Evolutionary conservation across 352 stramenopile genomes (phyloP).

Genomic region (Globisporangium splendens): DNA sequence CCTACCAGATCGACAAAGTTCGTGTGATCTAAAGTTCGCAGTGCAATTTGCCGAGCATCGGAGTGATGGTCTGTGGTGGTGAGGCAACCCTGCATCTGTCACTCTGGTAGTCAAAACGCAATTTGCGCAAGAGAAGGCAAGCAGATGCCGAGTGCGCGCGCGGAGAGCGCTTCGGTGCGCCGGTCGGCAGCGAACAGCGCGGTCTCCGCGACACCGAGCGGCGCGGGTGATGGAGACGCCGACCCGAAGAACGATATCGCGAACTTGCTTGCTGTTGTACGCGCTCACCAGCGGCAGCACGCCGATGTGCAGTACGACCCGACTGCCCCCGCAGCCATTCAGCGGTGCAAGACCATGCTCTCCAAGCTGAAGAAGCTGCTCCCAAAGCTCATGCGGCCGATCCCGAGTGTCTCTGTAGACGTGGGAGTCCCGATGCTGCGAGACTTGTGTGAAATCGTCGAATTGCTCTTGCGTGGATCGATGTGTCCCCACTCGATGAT

Average conservation of each 20-base stretch:
- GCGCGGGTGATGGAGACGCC: slow-evolving; percentile 11
- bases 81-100: background rate
- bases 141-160: slow-evolving; percentile 3
- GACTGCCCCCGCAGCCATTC: slow-evolving; percentile 26
- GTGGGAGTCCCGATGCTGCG: slow-evolving; percentile 36
- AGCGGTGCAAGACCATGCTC: slow-evolving; percentile 62
- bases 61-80: background rate
- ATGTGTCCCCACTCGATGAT: slow-evolving; percentile 60
- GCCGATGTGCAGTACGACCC: slow-evolving; percentile 39
- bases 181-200: background rate
- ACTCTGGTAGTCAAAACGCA: slow-evolving; percentile 4
- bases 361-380: slow-evolving; percentile 65
- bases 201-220: slow-evolving; percentile 8
- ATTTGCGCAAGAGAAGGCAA: slow-evolving; percentile 4
- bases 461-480: slow-evolving; percentile 33
- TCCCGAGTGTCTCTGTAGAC: slow-evolving; percentile 31
- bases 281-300: slow-evolving; percentile 44
- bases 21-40: background rate
- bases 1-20: background rate
- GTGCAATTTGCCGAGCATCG: background rate
- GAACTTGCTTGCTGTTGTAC: slow-evolving; percentile 40
- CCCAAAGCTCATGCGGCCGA: slow-evolving; percentile 59
- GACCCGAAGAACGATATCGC: slow-evolving; percentile 50
- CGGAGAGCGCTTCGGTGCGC: background rate
- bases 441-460: slow-evolving; percentile 54